These are phyloP conservation scores for Phytophthora hibernalis DNA, from an alignment of 352 stramenopile genomes.

Conservation along the genomic window DNA sequence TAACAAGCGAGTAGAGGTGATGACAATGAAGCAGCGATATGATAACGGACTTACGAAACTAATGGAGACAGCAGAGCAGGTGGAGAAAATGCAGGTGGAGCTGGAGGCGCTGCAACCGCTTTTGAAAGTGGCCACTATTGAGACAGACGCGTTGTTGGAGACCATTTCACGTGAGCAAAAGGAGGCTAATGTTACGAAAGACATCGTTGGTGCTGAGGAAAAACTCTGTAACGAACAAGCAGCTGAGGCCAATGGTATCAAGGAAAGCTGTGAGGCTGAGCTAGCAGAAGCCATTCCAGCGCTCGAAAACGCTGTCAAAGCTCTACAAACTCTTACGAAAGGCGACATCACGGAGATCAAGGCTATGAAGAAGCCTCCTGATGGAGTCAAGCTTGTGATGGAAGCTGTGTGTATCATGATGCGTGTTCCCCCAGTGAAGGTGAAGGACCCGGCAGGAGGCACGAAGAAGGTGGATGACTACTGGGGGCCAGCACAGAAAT, in stretches of 20 bases:
- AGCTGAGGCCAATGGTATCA: slow-evolving; percentile 89
- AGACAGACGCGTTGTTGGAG: slow-evolving; percentile 91
- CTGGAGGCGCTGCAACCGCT: slow-evolving; percentile 93
- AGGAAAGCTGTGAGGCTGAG: slow-evolving; percentile 92
- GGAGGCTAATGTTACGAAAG: slow-evolving; percentile 88
- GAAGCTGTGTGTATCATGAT: slow-evolving; percentile 97
- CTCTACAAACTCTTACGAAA: slow-evolving; percentile 94
- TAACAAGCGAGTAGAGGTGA: slow-evolving; percentile 92
- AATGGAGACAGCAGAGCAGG: slow-evolving; percentile 93
- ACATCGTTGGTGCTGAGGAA: slow-evolving; percentile 85
- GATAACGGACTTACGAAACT: slow-evolving; percentile 95
- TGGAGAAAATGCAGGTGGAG: slow-evolving; percentile 94
- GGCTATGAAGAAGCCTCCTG: slow-evolving; percentile 96
- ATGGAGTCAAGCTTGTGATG: slow-evolving; percentile 95
- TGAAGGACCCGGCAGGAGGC: slow-evolving; percentile 92
- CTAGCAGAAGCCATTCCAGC: slow-evolving; percentile 93
- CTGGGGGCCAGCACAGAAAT: slow-evolving; percentile 94
- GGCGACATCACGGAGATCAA: slow-evolving; percentile 96
- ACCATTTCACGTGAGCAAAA: slow-evolving; percentile 89
- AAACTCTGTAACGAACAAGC: slow-evolving; percentile 89
- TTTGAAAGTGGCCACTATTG: slow-evolving; percentile 91
- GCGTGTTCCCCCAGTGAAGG: slow-evolving; percentile 91
- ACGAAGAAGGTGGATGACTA: slow-evolving; percentile 96
- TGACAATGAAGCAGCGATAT: slow-evolving; percentile 92
- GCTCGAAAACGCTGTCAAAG: slow-evolving; percentile 91